Base-by-base conservation (phyloP, 768 basidiomycete species). In the Psilocybe cyanescens region DNA sequence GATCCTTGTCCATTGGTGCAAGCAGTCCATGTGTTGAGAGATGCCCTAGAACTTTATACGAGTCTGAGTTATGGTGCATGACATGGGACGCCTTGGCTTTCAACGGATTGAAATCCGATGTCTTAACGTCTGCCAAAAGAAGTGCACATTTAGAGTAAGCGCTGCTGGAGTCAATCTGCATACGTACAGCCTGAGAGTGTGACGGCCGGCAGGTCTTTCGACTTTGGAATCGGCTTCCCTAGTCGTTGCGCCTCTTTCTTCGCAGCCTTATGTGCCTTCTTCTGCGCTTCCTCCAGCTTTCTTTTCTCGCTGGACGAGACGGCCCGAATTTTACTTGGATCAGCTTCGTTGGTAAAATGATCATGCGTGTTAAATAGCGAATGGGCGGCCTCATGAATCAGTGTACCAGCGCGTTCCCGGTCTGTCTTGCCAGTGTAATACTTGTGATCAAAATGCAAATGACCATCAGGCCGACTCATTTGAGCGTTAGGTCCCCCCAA, bases 361-460 rank as follows among this genome's bases (percentile, higher is more conserved):
- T 55, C 53, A 8, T 55, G 16, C 17, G 53, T 29, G 11, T 39
- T 55, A 1, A 55, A 39, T 12, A 57, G 8, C 3, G 56, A 41
- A 57, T 57, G 56, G n/a, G 56, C 35, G 4, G 44, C 44, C 31
- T 57, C 56, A 19, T 57, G 56, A 24, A 57, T 57, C 5, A 57
- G 44, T 14, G 31, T 48, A 11, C 56, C 45, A 30, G 44, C 56
- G 7, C 46, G 28, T 8, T 46, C 28, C 6, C 44, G 24, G 31
- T 46, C 46, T 28, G 30, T 47, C 19, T 46, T 57, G 9, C 12
- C n/a, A 14, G 41, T 46, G 45, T 55, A 44, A 14, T 39, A 55
- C 16, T 37, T 39, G 17, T 37, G 53, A 29, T 44, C 53, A 16
- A 55, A 39, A 29, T 55, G 53, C 12, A 41, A 9, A 55, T 55